A percentile compares a stretch with the other conserved stretches of the same genome.
Evolutionary conservation across 1,284 basidiomycete genomes (phyloP).

Genomic region (Cryptococcus floricola): DNA sequence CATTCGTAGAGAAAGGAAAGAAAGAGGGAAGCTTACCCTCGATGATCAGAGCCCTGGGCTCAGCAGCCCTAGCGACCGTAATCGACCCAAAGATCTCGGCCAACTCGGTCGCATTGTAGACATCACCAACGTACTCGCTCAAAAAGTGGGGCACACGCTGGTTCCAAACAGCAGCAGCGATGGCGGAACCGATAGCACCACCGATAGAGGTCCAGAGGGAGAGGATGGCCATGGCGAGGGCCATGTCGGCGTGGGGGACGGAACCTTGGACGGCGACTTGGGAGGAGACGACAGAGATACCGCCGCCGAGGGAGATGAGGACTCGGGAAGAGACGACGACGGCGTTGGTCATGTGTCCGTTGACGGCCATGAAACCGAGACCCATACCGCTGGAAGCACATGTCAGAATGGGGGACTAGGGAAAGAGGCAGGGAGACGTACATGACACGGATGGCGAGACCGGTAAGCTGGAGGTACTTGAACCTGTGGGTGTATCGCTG

Average conservation of each 20-base stretch:
- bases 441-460: slow-evolving; percentile 32
- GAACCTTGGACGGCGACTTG: slow-evolving; percentile 46
- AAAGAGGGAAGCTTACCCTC: slow-evolving; percentile 12
- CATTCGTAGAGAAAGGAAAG: background rate
- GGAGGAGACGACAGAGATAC: slow-evolving; percentile 45
- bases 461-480: slow-evolving; percentile 44
- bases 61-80: slow-evolving; percentile 24
- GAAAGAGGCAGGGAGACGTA: slow-evolving; percentile 5
- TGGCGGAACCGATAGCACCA: slow-evolving; percentile 44
- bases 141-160: slow-evolving; percentile 26
- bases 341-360: slow-evolving; percentile 25
- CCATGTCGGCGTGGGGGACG: slow-evolving; percentile 48
- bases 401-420: background rate
- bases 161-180: slow-evolving; percentile 43
- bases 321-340: slow-evolving; percentile 41
- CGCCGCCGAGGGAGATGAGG: slow-evolving; percentile 40
- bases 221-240: slow-evolving; percentile 45
- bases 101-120: slow-evolving; percentile 24
- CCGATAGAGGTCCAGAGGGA: slow-evolving; percentile 48
- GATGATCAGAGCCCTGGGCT: slow-evolving; percentile 33
- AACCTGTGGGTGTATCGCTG: slow-evolving; percentile 49
- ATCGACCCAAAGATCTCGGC: slow-evolving; percentile 35
- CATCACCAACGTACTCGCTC: slow-evolving; percentile 22
- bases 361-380: slow-evolving; percentile 30
- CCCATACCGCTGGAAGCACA: slow-evolving; percentile 22